Evolutionary conservation across 179 eudicot genomes (phyloP).

Genomic region (Drosera spatulata): DNA sequence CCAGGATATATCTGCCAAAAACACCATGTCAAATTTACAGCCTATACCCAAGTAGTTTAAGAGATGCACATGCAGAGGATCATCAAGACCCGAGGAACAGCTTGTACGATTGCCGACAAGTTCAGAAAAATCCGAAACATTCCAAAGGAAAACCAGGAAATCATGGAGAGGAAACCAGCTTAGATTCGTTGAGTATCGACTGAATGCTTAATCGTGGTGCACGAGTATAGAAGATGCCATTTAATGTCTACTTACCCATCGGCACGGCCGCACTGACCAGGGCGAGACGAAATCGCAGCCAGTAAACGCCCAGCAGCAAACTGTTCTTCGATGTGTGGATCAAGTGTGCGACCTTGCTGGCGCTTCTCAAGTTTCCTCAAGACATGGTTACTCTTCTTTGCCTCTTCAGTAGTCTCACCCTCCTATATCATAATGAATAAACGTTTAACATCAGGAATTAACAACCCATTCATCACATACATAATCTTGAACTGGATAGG

Average conservation of each 20-base stretch:
- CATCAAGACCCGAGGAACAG: too few species aligned
- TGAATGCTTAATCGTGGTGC: too few species aligned
- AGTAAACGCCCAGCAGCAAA: slow-evolving; percentile 56
- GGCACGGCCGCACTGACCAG: slow-evolving; percentile 73
- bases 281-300: slow-evolving; percentile 66
- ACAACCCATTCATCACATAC: too few species aligned
- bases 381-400: slow-evolving; percentile 65
- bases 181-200: too few species aligned
- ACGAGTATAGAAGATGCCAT: too few species aligned
- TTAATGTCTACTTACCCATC: slow-evolving; percentile 37
- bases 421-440: slow-evolving; percentile 16
- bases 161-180: too few species aligned
- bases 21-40: not conserved
- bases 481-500: too few species aligned
- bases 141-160: too few species aligned
- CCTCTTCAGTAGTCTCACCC: slow-evolving; percentile 39
- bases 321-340: slow-evolving; percentile 61
- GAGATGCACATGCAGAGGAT: too few species aligned
- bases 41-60: too few species aligned
- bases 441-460: not conserved
- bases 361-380: slow-evolving; percentile 43
- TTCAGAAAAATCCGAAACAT: too few species aligned
- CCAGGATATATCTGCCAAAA: slow-evolving; percentile 47
- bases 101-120: too few species aligned
- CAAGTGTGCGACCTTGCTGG: slow-evolving; percentile 34